Base-by-base conservation (phyloP, 1,284 basidiomycete species). In the Rhodotorula sp. region DNA sequence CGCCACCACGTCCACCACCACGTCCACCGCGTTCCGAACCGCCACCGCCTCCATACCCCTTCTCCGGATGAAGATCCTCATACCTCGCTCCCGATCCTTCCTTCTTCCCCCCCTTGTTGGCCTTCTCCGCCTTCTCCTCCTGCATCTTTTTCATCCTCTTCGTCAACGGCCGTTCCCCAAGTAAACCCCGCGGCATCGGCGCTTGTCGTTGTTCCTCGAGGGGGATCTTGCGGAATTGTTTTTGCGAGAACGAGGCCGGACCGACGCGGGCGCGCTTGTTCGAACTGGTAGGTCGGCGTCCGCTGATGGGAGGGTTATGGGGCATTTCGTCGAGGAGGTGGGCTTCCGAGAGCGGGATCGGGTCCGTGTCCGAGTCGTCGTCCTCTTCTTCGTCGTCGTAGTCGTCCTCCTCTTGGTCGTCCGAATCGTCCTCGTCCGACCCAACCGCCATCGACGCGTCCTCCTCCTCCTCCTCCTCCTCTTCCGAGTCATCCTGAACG, bases 181-280 rank as follows among this genome's bases (percentile, higher is more conserved):
- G 23, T 16, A 76, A 62, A 2, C 75, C 75, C 5, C 63, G 43
- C 16, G 75, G 64, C 20, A 51, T 62, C n/a, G 48, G n/a, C 5
- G 69, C 70, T 48, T 64, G 64, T 12, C 70, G 65, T 20, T 61
- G 58, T 16, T 69, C 61, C 46, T 69, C 49, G 46, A 58, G 51
- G 58, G 51, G 60, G 49, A 73, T 48, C 8, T 62, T 61, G 62
- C 68, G 66, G 71, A 76, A 76, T n/a, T 67, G 68, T 62, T 71
- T 72, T 20, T 68, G 67, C 48, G 65, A 67, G 70, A 76, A 76
- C 61, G 70, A 71, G 43, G 67, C 69, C 8, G 72, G 62, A 14
- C 70, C 73, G 59, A 49, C 61, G 29, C 62, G 59, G 14, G 68
- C 57, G 29, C 60, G 63, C 31, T 72, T 70, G 67, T 74, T 69